Percentiles rank a stretch among this genome's conserved stretches.
These are phyloP conservation scores for Vitis riparia DNA, from an alignment of 164 flowering plant genomes.

Conservation along the genomic window DNA sequence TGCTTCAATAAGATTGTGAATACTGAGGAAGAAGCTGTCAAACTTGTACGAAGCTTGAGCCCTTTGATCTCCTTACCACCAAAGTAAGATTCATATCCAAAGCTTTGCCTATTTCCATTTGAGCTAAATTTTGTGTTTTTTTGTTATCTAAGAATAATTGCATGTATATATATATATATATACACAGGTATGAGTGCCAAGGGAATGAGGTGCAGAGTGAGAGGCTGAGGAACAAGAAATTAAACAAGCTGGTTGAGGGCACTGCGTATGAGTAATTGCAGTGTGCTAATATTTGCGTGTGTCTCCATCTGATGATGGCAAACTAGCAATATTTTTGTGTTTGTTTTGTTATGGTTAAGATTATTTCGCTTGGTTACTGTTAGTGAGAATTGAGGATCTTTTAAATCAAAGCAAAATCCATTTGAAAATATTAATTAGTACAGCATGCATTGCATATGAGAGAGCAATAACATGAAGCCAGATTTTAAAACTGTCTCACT, in stretches of 20 bases:
- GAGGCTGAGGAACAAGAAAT: conserved; percentile 45
- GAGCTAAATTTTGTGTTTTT: background rate
- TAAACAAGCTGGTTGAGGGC: conserved; percentile 48
- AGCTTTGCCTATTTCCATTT: too few relatives aligned
- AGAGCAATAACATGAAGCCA: too few relatives aligned
- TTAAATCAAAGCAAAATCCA: too few relatives aligned
- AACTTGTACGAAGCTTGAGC: conserved; percentile 46
- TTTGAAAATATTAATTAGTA: too few relatives aligned
- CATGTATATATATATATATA: background rate
- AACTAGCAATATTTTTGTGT: too few relatives aligned
- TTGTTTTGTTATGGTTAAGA: too few relatives aligned
- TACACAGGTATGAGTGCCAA: conserved; percentile 38
- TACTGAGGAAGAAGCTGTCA: conserved; percentile 46
- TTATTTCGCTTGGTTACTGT: too few relatives aligned
- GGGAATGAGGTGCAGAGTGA: conserved; percentile 38
- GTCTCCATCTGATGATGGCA: too few relatives aligned
- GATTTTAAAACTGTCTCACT: too few relatives aligned
- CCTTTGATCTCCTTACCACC: conserved; percentile 57
- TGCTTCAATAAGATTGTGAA: conserved; percentile 55
- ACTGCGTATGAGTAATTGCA: conserved; percentile 18
- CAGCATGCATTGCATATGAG: too few relatives aligned
- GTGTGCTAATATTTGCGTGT: background rate
- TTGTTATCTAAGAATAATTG: background rate
- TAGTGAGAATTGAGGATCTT: too few relatives aligned
- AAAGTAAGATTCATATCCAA: conserved; percentile 17